Percentiles rank a stretch among this genome's conserved stretches.
These are phyloP conservation scores for Fusarium sp. DNA, from an alignment of 2,329 filamentous ascomycete genomes.

Conservation along the genomic window DNA sequence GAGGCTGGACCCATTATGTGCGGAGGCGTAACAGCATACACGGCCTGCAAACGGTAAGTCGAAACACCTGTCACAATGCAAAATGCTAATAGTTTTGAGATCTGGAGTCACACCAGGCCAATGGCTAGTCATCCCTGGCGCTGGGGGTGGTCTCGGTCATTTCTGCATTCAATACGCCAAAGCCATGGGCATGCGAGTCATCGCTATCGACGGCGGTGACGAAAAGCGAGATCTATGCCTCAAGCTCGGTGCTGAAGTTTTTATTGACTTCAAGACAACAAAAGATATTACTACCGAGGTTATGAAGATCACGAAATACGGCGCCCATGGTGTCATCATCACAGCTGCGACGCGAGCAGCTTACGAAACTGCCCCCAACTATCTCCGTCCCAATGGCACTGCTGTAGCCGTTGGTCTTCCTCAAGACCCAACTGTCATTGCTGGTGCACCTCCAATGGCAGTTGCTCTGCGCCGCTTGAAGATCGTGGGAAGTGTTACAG, in stretches of 20 bases:
- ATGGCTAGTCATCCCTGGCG: constrained; percentile 82
- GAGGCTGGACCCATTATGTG: constrained; percentile 82
- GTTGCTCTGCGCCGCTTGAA: constrained; percentile 35
- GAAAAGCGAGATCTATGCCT: constrained; percentile 79
- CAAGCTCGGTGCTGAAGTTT: constrained; percentile 74
- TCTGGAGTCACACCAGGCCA: constrained; percentile 67
- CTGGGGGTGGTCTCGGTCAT: constrained; percentile 82
- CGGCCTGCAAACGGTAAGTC: constrained; percentile 75
- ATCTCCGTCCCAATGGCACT: constrained; percentile 80
- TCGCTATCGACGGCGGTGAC: constrained; percentile 82
- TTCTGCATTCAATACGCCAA: constrained; percentile 85
- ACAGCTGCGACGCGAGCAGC: constrained; percentile 87
- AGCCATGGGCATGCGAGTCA: constrained; percentile 82
- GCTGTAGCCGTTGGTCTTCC: constrained; percentile 89
- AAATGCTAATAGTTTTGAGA: too few species aligned
- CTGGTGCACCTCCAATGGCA: constrained; percentile 32
- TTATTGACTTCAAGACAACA: constrained; percentile 80
- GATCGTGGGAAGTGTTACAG: constrained; percentile 39
- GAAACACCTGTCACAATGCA: too few species aligned
- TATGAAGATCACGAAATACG: constrained; percentile 74
- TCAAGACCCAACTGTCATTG: constrained; percentile 31
- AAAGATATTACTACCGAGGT: constrained; percentile 84
- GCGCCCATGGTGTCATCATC: constrained; percentile 85
- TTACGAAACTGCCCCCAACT: constrained; percentile 91
- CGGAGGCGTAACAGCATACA: constrained; percentile 85